Conservation (phyloP, 129 eudicot genomes). For the Gnaphalium uliginosum region DNA sequence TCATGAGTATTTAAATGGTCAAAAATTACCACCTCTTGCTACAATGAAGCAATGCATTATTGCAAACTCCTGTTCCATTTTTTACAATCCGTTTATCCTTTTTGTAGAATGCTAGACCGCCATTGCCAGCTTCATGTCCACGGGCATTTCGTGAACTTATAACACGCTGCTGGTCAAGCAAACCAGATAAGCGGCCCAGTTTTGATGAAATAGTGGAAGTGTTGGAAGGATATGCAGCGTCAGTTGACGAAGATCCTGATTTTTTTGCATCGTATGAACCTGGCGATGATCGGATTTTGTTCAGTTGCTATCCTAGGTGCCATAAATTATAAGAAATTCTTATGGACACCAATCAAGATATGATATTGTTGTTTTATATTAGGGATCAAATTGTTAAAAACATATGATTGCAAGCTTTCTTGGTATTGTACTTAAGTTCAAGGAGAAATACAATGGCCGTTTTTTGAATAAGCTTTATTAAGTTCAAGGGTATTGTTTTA, state of each 20-base stretch:
- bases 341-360: conserved; percentile 19
- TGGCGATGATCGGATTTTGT: conserved; percentile 18
- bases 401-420: conserved; percentile 23
- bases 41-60: too few species aligned
- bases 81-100: background rate
- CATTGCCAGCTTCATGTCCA: conserved; percentile 78
- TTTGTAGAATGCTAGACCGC: conserved; percentile 88
- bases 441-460: conserved; percentile 23
- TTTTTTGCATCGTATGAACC: conserved; percentile 62
- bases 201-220: conserved; percentile 68
- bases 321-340: conserved; percentile 28
- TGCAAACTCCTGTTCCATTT: too few species aligned
- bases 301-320: conserved; percentile 47
- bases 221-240: conserved; percentile 61
- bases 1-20: too few species aligned
- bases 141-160: conserved; percentile 60
- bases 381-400: conserved; percentile 13
- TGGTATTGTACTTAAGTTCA: conserved; percentile 24
- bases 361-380: conserved; percentile 9
- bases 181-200: conserved; percentile 67
- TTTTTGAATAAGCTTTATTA: too few species aligned
- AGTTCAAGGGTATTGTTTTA: too few species aligned
- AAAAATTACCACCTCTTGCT: too few species aligned
- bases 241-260: conserved; percentile 61
- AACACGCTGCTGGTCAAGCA: conserved; percentile 76